phyloP scores from a whole-genome alignment of 257 asterid species.

The Plantago elongata region DNA sequence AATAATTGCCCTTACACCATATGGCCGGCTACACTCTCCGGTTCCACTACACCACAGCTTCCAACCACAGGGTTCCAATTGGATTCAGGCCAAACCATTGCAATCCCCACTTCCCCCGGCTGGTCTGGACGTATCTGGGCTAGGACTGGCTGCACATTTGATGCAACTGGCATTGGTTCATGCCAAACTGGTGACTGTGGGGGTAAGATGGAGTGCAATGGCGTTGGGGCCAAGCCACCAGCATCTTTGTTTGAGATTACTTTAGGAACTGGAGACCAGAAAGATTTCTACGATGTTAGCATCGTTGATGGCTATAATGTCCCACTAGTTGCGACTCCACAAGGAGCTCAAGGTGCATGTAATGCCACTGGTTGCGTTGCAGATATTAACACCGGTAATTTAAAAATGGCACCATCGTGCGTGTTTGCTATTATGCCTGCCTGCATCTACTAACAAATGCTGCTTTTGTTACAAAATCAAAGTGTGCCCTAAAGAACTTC shows the following conservation, averaged over 20 bases:
- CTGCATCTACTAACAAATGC: neutral
- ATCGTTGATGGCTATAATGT: conserved; percentile 82
- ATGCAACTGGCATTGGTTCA: conserved; percentile 35
- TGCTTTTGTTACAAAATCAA: conserved; percentile 6
- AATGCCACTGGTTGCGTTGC: conserved; percentile 68
- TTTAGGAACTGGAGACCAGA: conserved; percentile 68
- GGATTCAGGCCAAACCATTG: conserved; percentile 43
- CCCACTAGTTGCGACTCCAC: conserved; percentile 56
- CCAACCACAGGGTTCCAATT: conserved; percentile 77
- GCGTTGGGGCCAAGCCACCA: conserved; percentile 70
- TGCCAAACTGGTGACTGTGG: conserved; percentile 91
- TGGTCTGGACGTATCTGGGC: conserved; percentile 98
- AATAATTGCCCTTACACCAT: conserved; percentile 87
- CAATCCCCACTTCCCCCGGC: conserved; percentile 58
- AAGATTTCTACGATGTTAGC: conserved; percentile 69
- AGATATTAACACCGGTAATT: conserved; percentile 62
- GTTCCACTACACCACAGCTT: conserved; percentile 66
- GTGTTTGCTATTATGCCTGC: no score
- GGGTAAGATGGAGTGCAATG: conserved; percentile 59
- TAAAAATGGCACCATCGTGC: neutral
- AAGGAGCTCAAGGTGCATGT: conserved; percentile 47
- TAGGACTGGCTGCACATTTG: conserved; percentile 58
- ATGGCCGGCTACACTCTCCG: conserved; percentile 92
- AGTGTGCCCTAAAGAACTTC: conserved; percentile 90
- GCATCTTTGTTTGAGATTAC: conserved; percentile 69